A percentile compares a stretch with the other conserved stretches of the same genome.
These are phyloP conservation scores for Tetradesmus obliquus DNA, from an alignment of 139 green algal species.

Conservation along the genomic window DNA sequence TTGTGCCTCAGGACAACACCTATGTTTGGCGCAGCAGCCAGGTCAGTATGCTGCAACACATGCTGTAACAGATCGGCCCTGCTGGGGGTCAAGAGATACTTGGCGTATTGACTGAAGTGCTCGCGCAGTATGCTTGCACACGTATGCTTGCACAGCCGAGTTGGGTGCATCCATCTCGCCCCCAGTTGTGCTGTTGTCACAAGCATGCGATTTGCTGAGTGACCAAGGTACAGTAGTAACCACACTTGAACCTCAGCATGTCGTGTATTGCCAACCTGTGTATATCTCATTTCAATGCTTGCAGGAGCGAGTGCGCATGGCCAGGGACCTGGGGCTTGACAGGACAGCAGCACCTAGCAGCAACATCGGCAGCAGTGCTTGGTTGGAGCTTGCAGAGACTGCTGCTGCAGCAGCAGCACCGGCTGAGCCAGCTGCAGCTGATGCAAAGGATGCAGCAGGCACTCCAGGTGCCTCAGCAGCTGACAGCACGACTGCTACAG, in stretches of 20 bases:
- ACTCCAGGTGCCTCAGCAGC: background rate
- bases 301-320: background rate
- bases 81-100: background rate
- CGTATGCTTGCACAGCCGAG: too few relatives aligned
- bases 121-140: background rate
- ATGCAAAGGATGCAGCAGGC: background rate
- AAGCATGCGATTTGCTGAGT: too few relatives aligned
- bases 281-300: background rate
- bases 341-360: background rate
- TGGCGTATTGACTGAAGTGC: background rate
- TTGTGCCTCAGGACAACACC: background rate
- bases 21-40: background rate
- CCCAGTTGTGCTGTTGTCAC: too few relatives aligned
- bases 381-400: background rate
- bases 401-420: background rate
- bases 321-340: background rate
- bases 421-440: background rate
- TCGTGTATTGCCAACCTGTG: too few relatives aligned
- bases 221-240: too few relatives aligned
- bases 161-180: too few relatives aligned
- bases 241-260: too few relatives aligned
- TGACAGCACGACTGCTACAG: too few relatives aligned
- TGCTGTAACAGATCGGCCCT: too few relatives aligned
- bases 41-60: background rate
- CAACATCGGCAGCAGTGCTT: background rate